These are phyloP conservation scores for Carex pumila DNA, from an alignment of 176 grass and related monocot genomes.

Conservation along the genomic window DNA sequence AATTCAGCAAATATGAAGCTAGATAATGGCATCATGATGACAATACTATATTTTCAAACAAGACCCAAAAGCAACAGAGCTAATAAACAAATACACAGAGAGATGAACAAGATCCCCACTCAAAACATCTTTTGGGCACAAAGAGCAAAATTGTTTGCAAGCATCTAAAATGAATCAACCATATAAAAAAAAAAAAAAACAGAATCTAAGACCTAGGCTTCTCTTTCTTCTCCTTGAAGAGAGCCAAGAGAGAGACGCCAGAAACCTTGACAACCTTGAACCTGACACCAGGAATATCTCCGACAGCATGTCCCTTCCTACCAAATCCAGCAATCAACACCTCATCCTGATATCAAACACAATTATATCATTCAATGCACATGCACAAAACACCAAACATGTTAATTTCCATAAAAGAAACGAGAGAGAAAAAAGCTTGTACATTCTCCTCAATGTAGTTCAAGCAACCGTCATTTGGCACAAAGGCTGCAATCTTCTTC, in stretches of 20 bases:
- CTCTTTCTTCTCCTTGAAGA: constrained; percentile 24
- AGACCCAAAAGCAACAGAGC: background rate
- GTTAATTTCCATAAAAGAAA: background rate
- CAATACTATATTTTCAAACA: background rate
- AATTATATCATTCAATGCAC: background rate
- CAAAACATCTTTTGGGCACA: background rate
- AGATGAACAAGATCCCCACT: background rate
- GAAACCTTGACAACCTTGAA: constrained; percentile 23
- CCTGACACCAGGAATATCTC: constrained; percentile 20
- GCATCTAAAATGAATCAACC: background rate
- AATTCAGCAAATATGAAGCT: background rate
- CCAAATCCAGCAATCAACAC: constrained; percentile 21
- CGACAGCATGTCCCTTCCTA: constrained; percentile 9
- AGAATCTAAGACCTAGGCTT: constrained; percentile 16
- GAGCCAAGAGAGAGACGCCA: constrained; percentile 9
- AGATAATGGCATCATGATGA: background rate
- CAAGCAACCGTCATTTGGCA: constrained; percentile 21
- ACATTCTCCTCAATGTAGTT: constrained; percentile 24
- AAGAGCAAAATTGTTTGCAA: background rate
- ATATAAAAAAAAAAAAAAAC: background rate
- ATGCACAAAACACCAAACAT: background rate
- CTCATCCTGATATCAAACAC: constrained; percentile 7
- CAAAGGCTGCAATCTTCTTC: constrained; percentile 14
- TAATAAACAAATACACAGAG: background rate
- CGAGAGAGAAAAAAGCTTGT: background rate